phyloP scores from a whole-genome alignment of 495 filamentous ascomycete species.

The Aspergillus nanangensis region DNA sequence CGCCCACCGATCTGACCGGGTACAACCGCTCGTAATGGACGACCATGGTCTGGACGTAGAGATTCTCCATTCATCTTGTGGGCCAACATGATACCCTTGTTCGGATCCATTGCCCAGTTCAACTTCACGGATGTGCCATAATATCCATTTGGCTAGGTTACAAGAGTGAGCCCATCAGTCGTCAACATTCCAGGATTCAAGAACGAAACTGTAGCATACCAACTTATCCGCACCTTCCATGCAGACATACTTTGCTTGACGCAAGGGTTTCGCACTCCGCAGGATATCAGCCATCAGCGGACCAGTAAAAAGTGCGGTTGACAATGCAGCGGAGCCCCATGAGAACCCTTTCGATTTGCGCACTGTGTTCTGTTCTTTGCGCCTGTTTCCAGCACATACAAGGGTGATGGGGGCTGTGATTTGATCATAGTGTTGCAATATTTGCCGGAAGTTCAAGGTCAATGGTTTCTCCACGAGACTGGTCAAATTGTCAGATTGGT shows the following conservation, averaged over 20 bases:
- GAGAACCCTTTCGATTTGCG: slow-evolving; percentile 94
- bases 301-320: slow-evolving; percentile 87
- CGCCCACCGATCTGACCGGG: slow-evolving; percentile 92
- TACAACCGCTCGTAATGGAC: slow-evolving; percentile 78
- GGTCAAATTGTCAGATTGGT: too few relatives aligned
- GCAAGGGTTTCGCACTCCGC: slow-evolving; percentile 59
- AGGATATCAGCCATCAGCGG: slow-evolving; percentile 73
- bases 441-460: slow-evolving; percentile 66
- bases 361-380: slow-evolving; percentile 92
- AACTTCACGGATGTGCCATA: slow-evolving; percentile 90
- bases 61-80: slow-evolving; percentile 91
- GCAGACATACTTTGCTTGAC: slow-evolving; percentile 77
- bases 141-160: slow-evolving; percentile 69
- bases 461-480: slow-evolving; percentile 74
- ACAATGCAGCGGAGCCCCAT: slow-evolving; percentile 88
- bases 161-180: slow-evolving; percentile 1
- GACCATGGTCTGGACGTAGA: slow-evolving; percentile 83
- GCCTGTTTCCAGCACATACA: slow-evolving; percentile 88
- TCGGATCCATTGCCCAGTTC: slow-evolving; percentile 82
- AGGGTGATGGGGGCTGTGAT: slow-evolving; percentile 85
- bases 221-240: slow-evolving; percentile 91
- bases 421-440: slow-evolving; percentile 74
- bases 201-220: slow-evolving; percentile 34
- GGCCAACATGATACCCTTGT: slow-evolving; percentile 83
- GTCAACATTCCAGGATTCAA: background rate